Evolutionary conservation across 1,284 basidiomycete genomes (phyloP), one percentile per base, ranked within the genome.

Genomic region (Ustilago loliicola): DNA sequence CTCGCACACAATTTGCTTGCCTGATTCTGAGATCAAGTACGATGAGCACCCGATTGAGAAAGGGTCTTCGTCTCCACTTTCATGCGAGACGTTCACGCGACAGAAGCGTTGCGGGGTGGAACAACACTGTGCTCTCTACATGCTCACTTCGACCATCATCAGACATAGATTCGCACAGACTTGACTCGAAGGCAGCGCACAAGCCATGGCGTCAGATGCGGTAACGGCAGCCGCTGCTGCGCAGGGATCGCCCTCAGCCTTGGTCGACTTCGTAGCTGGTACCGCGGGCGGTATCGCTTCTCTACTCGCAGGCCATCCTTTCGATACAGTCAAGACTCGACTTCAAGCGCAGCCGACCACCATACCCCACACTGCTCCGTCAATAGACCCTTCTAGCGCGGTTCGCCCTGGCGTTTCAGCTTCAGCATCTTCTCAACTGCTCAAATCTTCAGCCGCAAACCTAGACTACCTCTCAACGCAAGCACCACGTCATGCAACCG

Each of bases 261-360:
- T 80, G 42, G 82, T 84, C 62, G 82, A 85, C 51, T 85, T 85
- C 27, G 30, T 84, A 30, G 82, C 82, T n/a, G 82, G 83, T 36
- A 85, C 83, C 29, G 79, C 69, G 5, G 83, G 68, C 30, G 80
- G 82, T 34, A 70, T 83, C 34, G 82, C 79, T 32, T 79, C 76
- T 8, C 66, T 83, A 1, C 52, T 82, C 0, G 81, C 79, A 2
- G 82, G 82, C 0, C 82, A 83, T 65, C 82, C 82, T 29, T 84
- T 84, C 47, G 83, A 85, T 51, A 85, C 83, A 2, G 68, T 85
- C 67, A 85, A 85, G 74, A 85, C 82, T 13, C 70, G 83, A 11
- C 66, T 85, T 3, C 83, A 85, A 51, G 63, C 79, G 1, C 79
- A 79, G n/a, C 21, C 56, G 1, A 48, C 56, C 21, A 9, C 54